phyloP scores from a whole-genome alignment of 2,329 filamentous ascomycete genomes.

The Pestalotiopsis fici region DNA sequence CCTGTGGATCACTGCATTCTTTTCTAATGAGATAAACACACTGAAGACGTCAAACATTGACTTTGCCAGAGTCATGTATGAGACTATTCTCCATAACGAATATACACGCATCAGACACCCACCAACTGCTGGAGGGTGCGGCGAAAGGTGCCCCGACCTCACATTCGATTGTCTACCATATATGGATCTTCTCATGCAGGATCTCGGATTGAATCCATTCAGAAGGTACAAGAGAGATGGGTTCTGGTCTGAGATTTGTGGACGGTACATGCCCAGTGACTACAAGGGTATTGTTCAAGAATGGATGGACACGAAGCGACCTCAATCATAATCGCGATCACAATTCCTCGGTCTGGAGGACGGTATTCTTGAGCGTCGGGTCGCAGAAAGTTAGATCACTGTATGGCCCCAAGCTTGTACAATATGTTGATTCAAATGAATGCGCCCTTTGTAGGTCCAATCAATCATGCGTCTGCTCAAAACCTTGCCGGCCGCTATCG shows the following conservation, averaged over 20 bases:
- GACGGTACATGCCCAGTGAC: neutral
- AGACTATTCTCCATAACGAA: constrained; percentile 53
- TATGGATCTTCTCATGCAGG: constrained; percentile 56
- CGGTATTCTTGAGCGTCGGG: too few relatives aligned
- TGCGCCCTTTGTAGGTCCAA: too few relatives aligned
- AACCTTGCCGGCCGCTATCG: too few relatives aligned
- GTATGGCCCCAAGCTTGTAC: neutral
- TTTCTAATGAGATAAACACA: constrained; percentile 38
- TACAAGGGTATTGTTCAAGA: neutral
- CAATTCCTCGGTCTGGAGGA: too few relatives aligned
- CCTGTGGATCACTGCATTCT: constrained; percentile 59
- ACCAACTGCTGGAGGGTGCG: constrained; percentile 42
- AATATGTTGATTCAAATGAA: too few relatives aligned
- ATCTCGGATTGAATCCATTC: constrained; percentile 49
- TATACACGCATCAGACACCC: constrained; percentile 58
- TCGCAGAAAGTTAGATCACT: too few relatives aligned
- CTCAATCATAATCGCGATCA: neutral
- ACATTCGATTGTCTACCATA: constrained; percentile 65
- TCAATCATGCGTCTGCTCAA: too few relatives aligned
- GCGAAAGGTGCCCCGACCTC: constrained; percentile 54
- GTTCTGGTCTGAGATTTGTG: neutral
- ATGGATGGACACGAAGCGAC: neutral
- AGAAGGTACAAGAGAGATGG: constrained; percentile 29
- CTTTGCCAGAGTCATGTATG: constrained; percentile 18
- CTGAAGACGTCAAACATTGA: constrained; percentile 28